Evolutionary conservation across 2,329 filamentous ascomycete genomes (phyloP).

Genomic region (Colletotrichum camelliae): DNA sequence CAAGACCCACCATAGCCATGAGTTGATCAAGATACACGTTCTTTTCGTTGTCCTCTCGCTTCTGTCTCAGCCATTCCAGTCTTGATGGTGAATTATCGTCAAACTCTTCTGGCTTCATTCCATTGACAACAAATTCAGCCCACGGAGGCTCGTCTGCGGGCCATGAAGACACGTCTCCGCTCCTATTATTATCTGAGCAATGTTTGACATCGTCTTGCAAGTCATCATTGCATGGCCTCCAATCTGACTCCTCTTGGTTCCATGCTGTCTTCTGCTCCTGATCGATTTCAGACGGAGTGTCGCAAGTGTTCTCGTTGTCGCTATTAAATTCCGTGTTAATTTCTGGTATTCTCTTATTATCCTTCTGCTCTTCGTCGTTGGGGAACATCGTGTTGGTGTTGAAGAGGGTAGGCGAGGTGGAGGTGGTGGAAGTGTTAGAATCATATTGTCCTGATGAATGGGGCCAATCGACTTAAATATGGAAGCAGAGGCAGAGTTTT

Average conservation of each 20-base stretch:
- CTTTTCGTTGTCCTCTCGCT: constrained; percentile 51
- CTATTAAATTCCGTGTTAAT: neutral
- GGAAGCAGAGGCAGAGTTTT: neutral
- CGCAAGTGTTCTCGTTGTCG: neutral
- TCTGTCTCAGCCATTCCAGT: constrained; percentile 38
- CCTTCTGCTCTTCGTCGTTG: neutral
- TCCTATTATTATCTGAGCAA: constrained; percentile 16
- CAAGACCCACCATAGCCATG: constrained; percentile 68
- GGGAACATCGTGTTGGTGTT: neutral
- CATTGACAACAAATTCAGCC: neutral
- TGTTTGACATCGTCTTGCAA: constrained; percentile 33
- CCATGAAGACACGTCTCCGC: neutral
- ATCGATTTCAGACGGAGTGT: neutral
- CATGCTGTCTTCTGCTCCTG: neutral
- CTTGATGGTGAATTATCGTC: constrained; percentile 46
- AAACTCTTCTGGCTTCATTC: constrained; percentile 29
- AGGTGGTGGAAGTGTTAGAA: neutral
- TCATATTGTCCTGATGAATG: neutral
- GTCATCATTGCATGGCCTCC: neutral
- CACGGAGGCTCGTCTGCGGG: neutral
- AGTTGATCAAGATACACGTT: constrained; percentile 63
- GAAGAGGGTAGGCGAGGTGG: neutral
- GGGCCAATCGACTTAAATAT: neutral
- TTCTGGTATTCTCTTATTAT: neutral
- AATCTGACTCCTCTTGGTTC: neutral